A percentile compares a stretch with the other conserved stretches of the same genome.
Conservation (phyloP, 306 rosid genomes). For the Prunus fruticosa region DNA sequence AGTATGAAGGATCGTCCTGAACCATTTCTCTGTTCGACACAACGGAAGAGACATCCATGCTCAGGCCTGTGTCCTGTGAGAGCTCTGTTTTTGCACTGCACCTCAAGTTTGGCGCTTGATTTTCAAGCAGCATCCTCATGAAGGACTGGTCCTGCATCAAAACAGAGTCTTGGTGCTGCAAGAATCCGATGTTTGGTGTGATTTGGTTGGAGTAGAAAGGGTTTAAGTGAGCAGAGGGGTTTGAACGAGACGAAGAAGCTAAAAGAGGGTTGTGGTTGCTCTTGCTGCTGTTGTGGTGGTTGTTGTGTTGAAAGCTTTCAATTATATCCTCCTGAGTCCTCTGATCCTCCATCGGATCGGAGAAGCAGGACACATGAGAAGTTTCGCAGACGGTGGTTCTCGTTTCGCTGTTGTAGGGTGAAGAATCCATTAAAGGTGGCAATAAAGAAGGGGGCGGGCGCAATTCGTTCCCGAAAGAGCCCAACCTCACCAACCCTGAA, state of each 20-base stretch:
- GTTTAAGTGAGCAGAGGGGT: not conserved
- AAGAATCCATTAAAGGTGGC: constrained; percentile 70
- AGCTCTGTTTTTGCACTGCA: constrained; percentile 19
- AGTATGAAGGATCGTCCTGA: constrained; percentile 43
- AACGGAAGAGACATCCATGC: constrained; percentile 33
- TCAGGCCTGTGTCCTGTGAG: constrained; percentile 26
- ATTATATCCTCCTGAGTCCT: constrained; percentile 24
- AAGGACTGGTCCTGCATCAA: constrained; percentile 38
- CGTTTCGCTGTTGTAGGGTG: constrained; percentile 42
- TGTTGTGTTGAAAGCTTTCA: constrained; percentile 12
- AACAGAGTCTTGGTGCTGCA: constrained; percentile 24
- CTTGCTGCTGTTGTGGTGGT: not conserved
- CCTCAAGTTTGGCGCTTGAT: constrained; percentile 24
- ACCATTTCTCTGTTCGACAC: constrained; percentile 39
- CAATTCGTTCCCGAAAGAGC: constrained; percentile 25
- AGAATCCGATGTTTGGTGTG: constrained; percentile 18
- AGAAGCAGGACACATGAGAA: constrained; percentile 70
- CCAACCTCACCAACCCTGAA: constrained; percentile 36
- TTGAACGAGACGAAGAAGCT: constrained; percentile 26
- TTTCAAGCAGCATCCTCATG: constrained; percentile 42
- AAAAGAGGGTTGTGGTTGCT: not conserved
- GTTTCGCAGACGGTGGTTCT: constrained; percentile 30
- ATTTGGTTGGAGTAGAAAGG: constrained; percentile 5
- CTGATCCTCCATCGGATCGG: constrained; percentile 43
- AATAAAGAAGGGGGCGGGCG: constrained; percentile 21